Percentiles rank a stretch among this genome's conserved stretches.
Evolutionary conservation across 2,329 filamentous ascomycete species (phyloP).

Genomic region (Claviceps africana): DNA sequence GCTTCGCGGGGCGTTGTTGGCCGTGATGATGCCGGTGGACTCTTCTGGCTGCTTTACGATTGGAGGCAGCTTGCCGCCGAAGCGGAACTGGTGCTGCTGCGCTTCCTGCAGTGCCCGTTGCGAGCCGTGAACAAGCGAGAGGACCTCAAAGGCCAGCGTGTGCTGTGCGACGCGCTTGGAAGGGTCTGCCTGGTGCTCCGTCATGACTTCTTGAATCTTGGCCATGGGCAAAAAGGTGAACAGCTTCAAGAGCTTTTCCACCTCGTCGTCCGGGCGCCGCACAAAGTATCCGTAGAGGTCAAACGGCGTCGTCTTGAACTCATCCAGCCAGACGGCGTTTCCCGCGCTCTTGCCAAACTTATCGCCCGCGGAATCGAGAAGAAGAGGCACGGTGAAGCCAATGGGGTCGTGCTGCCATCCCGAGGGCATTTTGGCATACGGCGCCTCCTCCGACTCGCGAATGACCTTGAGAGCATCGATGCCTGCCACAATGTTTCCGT

Average conservation of each 20-base stretch:
- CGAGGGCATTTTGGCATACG: slow-evolving; percentile 22
- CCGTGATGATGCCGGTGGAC: slow-evolving; percentile 20
- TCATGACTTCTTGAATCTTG: slow-evolving; percentile 55
- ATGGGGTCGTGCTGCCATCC: slow-evolving; percentile 45
- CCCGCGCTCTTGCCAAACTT: slow-evolving; percentile 94
- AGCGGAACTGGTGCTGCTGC: slow-evolving; percentile 35
- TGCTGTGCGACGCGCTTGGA: slow-evolving; percentile 70
- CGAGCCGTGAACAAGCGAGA: slow-evolving; percentile 63
- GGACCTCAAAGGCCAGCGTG: slow-evolving; percentile 65
- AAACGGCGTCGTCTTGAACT: slow-evolving; percentile 63
- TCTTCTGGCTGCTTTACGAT: slow-evolving; percentile 17
- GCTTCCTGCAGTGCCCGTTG: slow-evolving; percentile 50
- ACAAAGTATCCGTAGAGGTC: slow-evolving; percentile 89
- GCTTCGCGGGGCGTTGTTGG: slow-evolving; percentile 34
- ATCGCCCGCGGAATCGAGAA: slow-evolving; percentile 70
- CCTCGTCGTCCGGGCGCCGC: slow-evolving; percentile 63
- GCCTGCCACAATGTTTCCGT: slow-evolving; percentile 86
- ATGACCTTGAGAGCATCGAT: slow-evolving; percentile 73
- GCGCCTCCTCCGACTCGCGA: slow-evolving; percentile 40
- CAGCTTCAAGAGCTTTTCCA: slow-evolving; percentile 70
- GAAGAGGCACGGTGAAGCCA: slow-evolving; percentile 79
- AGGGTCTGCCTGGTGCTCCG: slow-evolving; percentile 51
- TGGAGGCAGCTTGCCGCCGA: slow-evolving; percentile 22
- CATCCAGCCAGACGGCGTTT: slow-evolving; percentile 87
- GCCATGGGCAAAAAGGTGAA: slow-evolving; percentile 75